Percentiles rank a stretch among this genome's conserved stretches.
These are phyloP conservation scores for Helichrysum umbraculigerum DNA, from an alignment of 129 eudicot genomes.

Conservation along the genomic window DNA sequence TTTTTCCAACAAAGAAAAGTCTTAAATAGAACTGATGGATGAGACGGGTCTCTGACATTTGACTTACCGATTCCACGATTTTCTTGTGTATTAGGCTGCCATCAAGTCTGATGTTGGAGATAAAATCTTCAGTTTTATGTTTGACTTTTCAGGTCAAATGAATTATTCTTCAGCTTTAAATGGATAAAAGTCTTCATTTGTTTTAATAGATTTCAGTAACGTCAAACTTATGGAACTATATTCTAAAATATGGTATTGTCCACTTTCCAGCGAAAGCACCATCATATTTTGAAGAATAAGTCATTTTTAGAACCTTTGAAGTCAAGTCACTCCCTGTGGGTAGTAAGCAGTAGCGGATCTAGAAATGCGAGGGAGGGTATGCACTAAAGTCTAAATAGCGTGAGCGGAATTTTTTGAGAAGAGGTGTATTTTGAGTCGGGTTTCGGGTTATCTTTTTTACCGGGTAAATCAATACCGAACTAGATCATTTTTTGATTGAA, in stretches of 20 bases:
- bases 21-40: background rate
- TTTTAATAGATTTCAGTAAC: background rate
- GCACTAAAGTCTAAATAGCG: no score
- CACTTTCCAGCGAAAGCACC: background rate
- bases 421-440: no score
- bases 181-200: background rate
- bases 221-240: background rate
- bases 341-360: no score
- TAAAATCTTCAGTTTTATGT: background rate
- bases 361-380: no score
- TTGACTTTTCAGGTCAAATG: constrained; percentile 10
- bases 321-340: constrained; percentile 15
- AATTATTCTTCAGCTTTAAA: background rate
- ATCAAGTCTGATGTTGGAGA: background rate
- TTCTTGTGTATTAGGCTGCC: constrained; percentile 9
- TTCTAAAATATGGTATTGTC: background rate
- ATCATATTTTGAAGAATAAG: background rate
- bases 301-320: constrained; percentile 9
- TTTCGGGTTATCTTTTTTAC: no score
- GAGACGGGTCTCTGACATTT: constrained; percentile 10
- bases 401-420: no score
- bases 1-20: background rate
- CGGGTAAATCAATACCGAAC: no score
- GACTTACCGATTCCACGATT: background rate
- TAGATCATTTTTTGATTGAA: no score